Evolutionary conservation across 2,329 filamentous ascomycete genomes (phyloP).

Genomic region (Hortaea werneckii): DNA sequence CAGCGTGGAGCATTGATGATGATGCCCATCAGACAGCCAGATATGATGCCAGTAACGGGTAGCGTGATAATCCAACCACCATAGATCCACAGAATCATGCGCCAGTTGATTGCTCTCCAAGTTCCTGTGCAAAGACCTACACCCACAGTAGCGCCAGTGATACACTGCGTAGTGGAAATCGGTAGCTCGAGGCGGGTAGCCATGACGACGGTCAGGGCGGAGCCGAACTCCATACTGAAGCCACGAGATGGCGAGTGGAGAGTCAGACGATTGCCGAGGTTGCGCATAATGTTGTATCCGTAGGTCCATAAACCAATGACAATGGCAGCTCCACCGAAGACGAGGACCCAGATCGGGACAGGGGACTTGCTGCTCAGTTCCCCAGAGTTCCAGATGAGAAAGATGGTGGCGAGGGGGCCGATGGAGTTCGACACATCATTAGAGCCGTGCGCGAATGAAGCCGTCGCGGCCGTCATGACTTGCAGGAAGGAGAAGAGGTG

Average conservation of each 20-base stretch:
- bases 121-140: constrained; percentile 28
- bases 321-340: constrained; percentile 42
- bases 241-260: constrained; percentile 50
- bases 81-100: too few species aligned
- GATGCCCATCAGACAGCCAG: too few species aligned
- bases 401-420: constrained; percentile 52
- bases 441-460: constrained; percentile 59
- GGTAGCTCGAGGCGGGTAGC: constrained; percentile 52
- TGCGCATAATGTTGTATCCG: constrained; percentile 53
- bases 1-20: too few species aligned
- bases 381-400: constrained; percentile 45
- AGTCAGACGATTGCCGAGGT: constrained; percentile 50
- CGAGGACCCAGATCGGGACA: constrained; percentile 52
- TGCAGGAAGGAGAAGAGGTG: constrained; percentile 57
- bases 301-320: constrained; percentile 50
- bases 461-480: constrained; percentile 58
- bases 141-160: constrained; percentile 50
- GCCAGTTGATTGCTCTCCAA: too few species aligned
- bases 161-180: constrained; percentile 54
- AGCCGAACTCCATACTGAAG: constrained; percentile 50
- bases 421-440: constrained; percentile 52
- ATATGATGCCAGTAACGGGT: too few species aligned
- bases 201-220: constrained; percentile 51
- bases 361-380: constrained; percentile 34
- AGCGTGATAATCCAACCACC: too few species aligned